Evolutionary conservation across 306 rosid species (phyloP), one percentile per base, ranked within the genome.

Genomic region (Vachellia collinsii): DNA sequence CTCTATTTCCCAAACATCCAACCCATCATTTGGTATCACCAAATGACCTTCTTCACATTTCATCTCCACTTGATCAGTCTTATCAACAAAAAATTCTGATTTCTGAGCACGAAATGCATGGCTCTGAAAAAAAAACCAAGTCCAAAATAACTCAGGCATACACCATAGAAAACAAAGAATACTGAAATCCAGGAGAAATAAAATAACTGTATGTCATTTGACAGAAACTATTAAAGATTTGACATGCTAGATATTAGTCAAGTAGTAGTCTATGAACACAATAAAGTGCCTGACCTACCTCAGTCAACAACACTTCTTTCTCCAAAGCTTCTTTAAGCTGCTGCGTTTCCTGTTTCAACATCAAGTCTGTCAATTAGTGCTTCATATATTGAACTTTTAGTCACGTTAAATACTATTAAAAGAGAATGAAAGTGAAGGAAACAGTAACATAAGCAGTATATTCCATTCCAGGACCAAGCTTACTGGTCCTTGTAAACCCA

Each of bases 1-100:
- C 87, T 93, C 93, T 83, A 96, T 89, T 83, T 96, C 99, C 99
- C 98, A 96, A 83, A 96, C 99, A 84, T 93, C 97, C 51, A 87
- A 88, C 79, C 97, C 99, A 75, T 93, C 99, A 37, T 86, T 85
- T 41, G 99, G 99, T 79, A 96, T 96, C 65, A 79, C 78, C 80
- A 96, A 86, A 48, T 88, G 86, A 63, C 84, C 87, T 74, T 87
- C 75, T 81, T 92, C 94, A 72, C 80, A 62, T 84, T 93, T 93
- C 78, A 86, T 17, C 75, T 20, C 74, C 73, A 74, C 36, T 78
- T 82, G 87, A 89, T 96, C 90, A 22, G 25, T 77, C 64, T 88
- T 83, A 0, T 83, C 84, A 39, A 80, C 85, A 70, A 90, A 83
- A 88, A 95, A 75, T 69, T 17, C 78, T 61, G 93, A 85, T 53